Percentiles rank a stretch among this genome's conserved stretches.
phyloP scores from a whole-genome alignment of 805 yeast species.

The Blastobotrys peoriensis region DNA sequence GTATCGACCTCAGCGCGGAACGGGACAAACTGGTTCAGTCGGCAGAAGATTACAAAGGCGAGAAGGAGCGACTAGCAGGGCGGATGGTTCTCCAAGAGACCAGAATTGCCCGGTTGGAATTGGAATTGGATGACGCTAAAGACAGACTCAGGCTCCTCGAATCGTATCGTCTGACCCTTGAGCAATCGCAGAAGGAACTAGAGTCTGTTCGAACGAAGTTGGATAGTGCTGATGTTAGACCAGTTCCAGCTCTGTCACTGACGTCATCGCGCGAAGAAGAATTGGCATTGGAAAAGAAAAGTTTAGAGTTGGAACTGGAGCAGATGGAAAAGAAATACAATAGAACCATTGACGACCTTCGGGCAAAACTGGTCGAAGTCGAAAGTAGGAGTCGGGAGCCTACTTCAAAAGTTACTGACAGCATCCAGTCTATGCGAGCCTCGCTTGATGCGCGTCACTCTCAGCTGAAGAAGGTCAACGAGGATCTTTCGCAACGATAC shows the following conservation, averaged over 20 bases:
- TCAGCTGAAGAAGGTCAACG: constrained; percentile 24
- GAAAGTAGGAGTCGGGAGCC: constrained; percentile 10
- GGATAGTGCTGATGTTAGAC: background rate
- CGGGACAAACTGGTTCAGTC: constrained; percentile 20
- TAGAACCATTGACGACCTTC: constrained; percentile 14
- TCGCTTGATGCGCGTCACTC: constrained; percentile 17
- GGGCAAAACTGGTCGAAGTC: constrained; percentile 13
- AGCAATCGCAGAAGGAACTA: background rate
- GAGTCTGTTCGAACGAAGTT: background rate
- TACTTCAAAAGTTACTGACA: constrained; percentile 9
- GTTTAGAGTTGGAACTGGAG: constrained; percentile 13
- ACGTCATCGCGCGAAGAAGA: constrained; percentile 5
- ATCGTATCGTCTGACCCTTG: background rate
- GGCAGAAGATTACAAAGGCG: constrained; percentile 26
- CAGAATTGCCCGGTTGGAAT: constrained; percentile 22
- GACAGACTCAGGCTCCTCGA: constrained; percentile 6
- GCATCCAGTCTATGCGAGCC: constrained; percentile 16
- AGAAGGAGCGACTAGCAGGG: constrained; percentile 27
- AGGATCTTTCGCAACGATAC: constrained; percentile 24
- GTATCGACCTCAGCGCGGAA: constrained; percentile 20
- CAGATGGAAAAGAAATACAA: constrained; percentile 9
- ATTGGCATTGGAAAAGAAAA: constrained; percentile 6
- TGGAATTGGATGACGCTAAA: constrained; percentile 9
- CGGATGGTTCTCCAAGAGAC: constrained; percentile 29
- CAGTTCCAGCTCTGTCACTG: background rate